phyloP scores from a whole-genome alignment of 2,329 filamentous ascomycete genomes.

The Talaromyces sp. region DNA sequence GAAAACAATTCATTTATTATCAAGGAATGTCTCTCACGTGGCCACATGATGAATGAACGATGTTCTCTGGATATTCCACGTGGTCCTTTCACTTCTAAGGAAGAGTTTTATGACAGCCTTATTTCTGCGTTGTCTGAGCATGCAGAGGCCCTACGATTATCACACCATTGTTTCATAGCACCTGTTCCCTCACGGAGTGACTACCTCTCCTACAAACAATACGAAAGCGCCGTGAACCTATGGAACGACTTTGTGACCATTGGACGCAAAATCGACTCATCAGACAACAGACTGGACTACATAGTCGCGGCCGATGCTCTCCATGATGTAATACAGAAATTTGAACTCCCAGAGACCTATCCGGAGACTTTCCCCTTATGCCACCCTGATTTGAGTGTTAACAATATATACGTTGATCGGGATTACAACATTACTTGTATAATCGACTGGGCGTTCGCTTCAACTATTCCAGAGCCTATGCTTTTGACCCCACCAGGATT shows the following conservation, averaged over 20 bases:
- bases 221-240: conserved; percentile 16
- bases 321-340: conserved; percentile 16
- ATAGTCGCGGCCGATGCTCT: conserved; percentile 23
- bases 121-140: conserved; percentile 22
- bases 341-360: conserved; percentile 1
- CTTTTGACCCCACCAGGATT: no score
- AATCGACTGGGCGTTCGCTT: conserved; percentile 35
- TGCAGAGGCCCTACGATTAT: conserved; percentile 17
- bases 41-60: no score
- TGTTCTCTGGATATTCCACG: no score
- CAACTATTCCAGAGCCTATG: conserved; percentile 23
- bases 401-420: conserved; percentile 42
- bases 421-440: conserved; percentile 37
- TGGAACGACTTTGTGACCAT: conserved; percentile 31
- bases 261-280: conserved; percentile 23
- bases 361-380: conserved; percentile 19
- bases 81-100: no score
- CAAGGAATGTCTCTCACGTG: no score
- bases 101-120: no score
- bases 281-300: conserved; percentile 30
- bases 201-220: conserved; percentile 17
- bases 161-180: conserved; percentile 21
- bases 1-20: no score
- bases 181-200: conserved; percentile 14
- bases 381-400: conserved; percentile 42